Evolutionary conservation across 2,329 filamentous ascomycete species (phyloP), one percentile per base, ranked within the genome.

Genomic region (Claviceps fusiformis): DNA sequence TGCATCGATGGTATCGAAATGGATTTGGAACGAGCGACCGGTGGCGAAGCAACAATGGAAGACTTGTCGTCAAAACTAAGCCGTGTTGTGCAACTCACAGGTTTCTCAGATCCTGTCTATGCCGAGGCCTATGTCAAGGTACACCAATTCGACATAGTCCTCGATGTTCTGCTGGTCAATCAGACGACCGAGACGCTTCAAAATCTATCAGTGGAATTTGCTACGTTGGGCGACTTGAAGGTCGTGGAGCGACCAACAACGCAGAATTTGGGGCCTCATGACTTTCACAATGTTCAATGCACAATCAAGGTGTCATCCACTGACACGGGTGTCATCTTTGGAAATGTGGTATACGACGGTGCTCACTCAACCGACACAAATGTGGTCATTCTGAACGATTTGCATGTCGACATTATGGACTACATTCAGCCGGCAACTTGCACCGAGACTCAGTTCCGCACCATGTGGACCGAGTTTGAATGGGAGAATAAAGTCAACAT

Each of bases 401-500:
- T 98, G 35, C 93, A 98, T 66, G 92, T 97, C 56, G 93, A 98
- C 67, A 96, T 98, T 61, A 98, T 98, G 93, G 93, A 98, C 73
- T 98, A 98, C 74, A 98, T 98, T 65, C 92, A 97, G 68, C 93
- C 93, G 1, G 92, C 92, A 7, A 85, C 90, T 17, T 98, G 93
- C 77, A 93, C 89, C 5, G 93, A 98, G 76, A 96, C 92, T 11
- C 90, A 97, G 66, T 98, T 98, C 84, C 83, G 93, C 57, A 95
- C 89, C n/a, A 98, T 98, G 93, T 98, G 93, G 93, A 98, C 93
- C 43, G 93, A 98, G 68, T 98, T 98, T 62, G 93, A 98, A 70
- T 98, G 93, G 93, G 93, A 98, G 78, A 98, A 98, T 76, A 98
- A 98, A 81, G 92, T 98, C 71, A 98, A 98, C 75, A 97, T 98